A percentile compares a stretch with the other conserved stretches of the same genome.
phyloP scores from a whole-genome alignment of 1,139 yeast species.

The Suhomyces yuchorum region DNA sequence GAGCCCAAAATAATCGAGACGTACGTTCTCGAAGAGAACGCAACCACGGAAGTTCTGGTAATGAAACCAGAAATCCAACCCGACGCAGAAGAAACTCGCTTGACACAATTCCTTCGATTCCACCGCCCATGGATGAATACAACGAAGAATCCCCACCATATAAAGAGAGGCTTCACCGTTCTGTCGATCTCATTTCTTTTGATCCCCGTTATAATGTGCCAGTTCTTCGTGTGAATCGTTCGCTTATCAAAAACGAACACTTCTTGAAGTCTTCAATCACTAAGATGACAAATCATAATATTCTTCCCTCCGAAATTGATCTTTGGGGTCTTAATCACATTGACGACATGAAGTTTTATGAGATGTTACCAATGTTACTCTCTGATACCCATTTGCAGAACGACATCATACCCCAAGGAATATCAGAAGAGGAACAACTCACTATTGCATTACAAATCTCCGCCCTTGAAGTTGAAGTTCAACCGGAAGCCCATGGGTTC shows the following conservation, averaged over 20 bases:
- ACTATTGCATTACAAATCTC: conserved; percentile 11
- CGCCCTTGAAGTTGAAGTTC: conserved; percentile 10
- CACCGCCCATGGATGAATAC: conserved; percentile 16
- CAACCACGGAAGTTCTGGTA: neutral
- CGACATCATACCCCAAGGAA: neutral
- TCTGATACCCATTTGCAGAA: conserved; percentile 3
- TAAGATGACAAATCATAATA: conserved; percentile 30
- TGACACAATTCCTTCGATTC: conserved; percentile 15
- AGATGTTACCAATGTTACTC: conserved; percentile 31
- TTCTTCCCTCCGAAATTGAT: conserved; percentile 37
- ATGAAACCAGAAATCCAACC: neutral
- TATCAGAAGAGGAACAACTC: conserved; percentile 11
- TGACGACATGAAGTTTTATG: conserved; percentile 40
- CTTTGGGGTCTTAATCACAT: conserved; percentile 42
- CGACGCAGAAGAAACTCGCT: conserved; percentile 10
- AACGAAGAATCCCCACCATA: conserved; percentile 37
- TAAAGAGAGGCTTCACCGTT: conserved; percentile 37
- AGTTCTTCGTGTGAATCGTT: conserved; percentile 39
- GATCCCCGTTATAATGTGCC: conserved; percentile 44
- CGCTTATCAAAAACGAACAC: conserved; percentile 30
- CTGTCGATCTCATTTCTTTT: conserved; percentile 41
- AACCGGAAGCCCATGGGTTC: conserved; percentile 10
- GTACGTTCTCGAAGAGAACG: neutral
- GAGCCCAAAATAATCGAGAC: neutral
- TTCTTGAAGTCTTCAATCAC: conserved; percentile 30